phyloP scores from a whole-genome alignment of 2,329 filamentous ascomycete genomes.

The Hymenoscyphus infarciens region DNA sequence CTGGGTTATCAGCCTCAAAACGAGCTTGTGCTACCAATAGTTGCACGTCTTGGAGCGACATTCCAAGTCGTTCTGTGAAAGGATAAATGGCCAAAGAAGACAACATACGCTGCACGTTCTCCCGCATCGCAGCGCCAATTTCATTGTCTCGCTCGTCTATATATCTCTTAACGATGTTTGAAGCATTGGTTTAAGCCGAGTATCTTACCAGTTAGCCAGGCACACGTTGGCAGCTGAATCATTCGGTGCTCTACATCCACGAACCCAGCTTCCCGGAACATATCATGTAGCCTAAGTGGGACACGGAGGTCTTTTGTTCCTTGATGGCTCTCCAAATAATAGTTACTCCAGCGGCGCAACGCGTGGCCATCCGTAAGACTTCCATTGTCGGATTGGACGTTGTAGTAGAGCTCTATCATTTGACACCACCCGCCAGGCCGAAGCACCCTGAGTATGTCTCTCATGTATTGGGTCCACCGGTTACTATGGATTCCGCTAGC shows the following conservation, averaged over 20 bases:
- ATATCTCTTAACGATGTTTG: conserved; percentile 6
- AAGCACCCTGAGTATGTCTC: conserved; percentile 69
- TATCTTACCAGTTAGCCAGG: conserved; percentile 61
- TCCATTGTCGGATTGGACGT: conserved; percentile 82
- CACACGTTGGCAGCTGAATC: conserved; percentile 65
- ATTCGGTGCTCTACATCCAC: conserved; percentile 63
- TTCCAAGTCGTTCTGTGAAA: conserved; percentile 47
- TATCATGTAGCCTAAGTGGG: conserved; percentile 49
- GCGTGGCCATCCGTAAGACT: conserved; percentile 66
- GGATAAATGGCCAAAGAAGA: conserved; percentile 55
- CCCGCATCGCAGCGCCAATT: conserved; percentile 52
- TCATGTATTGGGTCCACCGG: conserved; percentile 73
- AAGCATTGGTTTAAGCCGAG: conserved; percentile 7
- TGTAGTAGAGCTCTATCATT: conserved; percentile 83
- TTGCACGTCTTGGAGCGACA: conserved; percentile 56
- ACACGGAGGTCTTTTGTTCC: conserved; percentile 64
- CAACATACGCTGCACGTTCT: conserved; percentile 52
- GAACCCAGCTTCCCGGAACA: conserved; percentile 51
- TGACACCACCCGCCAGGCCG: conserved; percentile 81
- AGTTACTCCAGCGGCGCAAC: conserved; percentile 63
- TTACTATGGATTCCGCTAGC: conserved; percentile 34
- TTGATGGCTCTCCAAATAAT: conserved; percentile 59
- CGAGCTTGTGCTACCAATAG: conserved; percentile 54
- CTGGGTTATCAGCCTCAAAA: conserved; percentile 49
- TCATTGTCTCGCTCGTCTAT: conserved; percentile 48